Conservation (phyloP, 2,329 filamentous ascomycete species). For the Penicillium oxalicum region DNA sequence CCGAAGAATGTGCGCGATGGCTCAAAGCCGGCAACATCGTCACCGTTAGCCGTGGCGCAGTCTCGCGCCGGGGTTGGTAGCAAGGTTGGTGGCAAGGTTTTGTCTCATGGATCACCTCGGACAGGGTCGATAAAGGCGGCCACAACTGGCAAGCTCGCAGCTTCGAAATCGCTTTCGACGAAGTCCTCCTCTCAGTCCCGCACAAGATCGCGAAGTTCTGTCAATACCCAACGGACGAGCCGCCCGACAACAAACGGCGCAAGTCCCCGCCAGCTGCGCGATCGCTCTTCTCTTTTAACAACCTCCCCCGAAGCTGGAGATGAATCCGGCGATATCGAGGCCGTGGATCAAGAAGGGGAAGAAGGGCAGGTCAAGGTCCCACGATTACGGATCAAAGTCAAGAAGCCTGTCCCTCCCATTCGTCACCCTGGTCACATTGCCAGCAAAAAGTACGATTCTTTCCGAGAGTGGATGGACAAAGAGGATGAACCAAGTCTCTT, state of each 20-base stretch:
- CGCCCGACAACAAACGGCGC: slow-evolving; percentile 18
- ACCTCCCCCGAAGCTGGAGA: slow-evolving; percentile 12
- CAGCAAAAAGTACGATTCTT: slow-evolving; percentile 45
- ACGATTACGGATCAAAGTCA: slow-evolving; percentile 45
- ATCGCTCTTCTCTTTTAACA: slow-evolving; percentile 23
- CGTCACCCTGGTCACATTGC: slow-evolving; percentile 49
- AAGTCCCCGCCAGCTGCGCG: slow-evolving; percentile 21
- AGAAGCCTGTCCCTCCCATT: slow-evolving; percentile 45
- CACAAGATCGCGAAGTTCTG: slow-evolving; percentile 27
- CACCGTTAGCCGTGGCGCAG: slow-evolving; percentile 26
- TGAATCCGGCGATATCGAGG: slow-evolving; percentile 11
- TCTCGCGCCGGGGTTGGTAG: slow-evolving; percentile 27
- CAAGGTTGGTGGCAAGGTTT: slow-evolving; percentile 25
- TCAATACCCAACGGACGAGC: slow-evolving; percentile 15
- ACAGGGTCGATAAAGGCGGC: slow-evolving; percentile 19
- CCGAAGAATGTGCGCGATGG: slow-evolving; percentile 25
- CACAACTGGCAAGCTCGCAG: slow-evolving; percentile 14
- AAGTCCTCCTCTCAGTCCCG: slow-evolving; percentile 22
- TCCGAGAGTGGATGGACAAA: slow-evolving; percentile 59
- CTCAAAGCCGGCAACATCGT: slow-evolving; percentile 24
- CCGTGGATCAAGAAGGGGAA: slow-evolving; percentile 17
- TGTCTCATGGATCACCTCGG: slow-evolving; percentile 29
- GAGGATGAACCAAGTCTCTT: slow-evolving; percentile 41
- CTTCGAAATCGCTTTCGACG: slow-evolving; percentile 25
- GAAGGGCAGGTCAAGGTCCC: slow-evolving; percentile 24